Conservation (phyloP, 2,329 filamentous ascomycete species). For the Juglanconis juglandina region DNA sequence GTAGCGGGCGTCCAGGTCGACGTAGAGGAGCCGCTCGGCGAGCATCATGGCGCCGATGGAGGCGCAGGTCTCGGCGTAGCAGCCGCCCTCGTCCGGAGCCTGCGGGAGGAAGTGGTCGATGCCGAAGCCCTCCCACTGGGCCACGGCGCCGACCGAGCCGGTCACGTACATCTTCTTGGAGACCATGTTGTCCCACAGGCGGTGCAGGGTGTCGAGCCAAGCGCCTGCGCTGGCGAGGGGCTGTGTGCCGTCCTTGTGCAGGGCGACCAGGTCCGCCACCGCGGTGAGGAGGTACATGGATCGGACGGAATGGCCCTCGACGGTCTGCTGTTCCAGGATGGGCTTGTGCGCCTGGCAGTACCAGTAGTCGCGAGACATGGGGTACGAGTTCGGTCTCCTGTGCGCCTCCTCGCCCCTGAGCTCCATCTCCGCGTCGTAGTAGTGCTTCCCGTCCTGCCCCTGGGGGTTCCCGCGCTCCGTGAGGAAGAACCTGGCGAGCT, state of each 20-base stretch:
- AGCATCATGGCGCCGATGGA: constrained; percentile 60
- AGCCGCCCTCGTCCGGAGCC: constrained; percentile 57
- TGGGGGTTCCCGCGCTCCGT: constrained; percentile 53
- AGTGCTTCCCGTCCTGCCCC: constrained; percentile 47
- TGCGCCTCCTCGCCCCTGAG: constrained; percentile 47
- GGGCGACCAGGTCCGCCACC: constrained; percentile 50
- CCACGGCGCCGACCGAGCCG: constrained; percentile 55
- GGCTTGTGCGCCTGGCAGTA: constrained; percentile 57
- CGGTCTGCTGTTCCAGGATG: constrained; percentile 48
- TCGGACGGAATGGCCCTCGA: constrained; percentile 59
- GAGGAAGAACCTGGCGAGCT: constrained; percentile 55
- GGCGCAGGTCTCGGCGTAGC: constrained; percentile 61
- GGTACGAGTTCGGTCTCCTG: constrained; percentile 45
- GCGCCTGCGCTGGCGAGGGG: constrained; percentile 23
- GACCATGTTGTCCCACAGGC: constrained; percentile 59
- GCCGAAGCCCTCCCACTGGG: constrained; percentile 60
- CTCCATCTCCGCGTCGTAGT: constrained; percentile 51
- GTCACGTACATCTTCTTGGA: constrained; percentile 61
- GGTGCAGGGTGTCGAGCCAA: constrained; percentile 38
- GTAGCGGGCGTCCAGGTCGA: constrained; percentile 50
- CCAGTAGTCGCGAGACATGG: constrained; percentile 37
- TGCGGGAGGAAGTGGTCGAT: constrained; percentile 57
- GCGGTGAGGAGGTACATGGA: constrained; percentile 60
- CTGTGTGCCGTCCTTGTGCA: constrained; percentile 29
- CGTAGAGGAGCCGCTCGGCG: constrained; percentile 51